Conservation (phyloP, 805 yeast genomes). For the Schwanniomyces occidentalis region DNA sequence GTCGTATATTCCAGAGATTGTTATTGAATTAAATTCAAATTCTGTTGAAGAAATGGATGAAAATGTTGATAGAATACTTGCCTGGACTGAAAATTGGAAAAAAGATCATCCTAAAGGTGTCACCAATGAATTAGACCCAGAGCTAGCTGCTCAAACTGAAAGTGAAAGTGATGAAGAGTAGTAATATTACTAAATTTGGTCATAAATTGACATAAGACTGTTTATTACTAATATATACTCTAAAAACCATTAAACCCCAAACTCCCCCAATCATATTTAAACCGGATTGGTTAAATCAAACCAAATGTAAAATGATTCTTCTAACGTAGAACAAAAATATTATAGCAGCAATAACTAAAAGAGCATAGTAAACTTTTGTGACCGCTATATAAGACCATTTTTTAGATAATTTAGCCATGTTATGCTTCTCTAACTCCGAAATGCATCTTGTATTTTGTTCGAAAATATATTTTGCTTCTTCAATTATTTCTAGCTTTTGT, state of each 20-base stretch:
- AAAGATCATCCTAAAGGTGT: slow-evolving; percentile 46
- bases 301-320: slow-evolving; percentile 24
- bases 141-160: slow-evolving; percentile 10
- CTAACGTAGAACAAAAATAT: slow-evolving; percentile 33
- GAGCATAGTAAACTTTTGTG: slow-evolving; percentile 52
- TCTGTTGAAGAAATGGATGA: slow-evolving; percentile 72
- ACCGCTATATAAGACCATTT: slow-evolving; percentile 55
- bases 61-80: slow-evolving; percentile 73
- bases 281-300: slow-evolving; percentile 4
- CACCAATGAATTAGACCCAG: slow-evolving; percentile 26
- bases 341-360: slow-evolving; percentile 31
- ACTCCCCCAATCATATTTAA: not conserved
- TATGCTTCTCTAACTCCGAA: slow-evolving; percentile 66
- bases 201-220: slow-evolving; percentile 7
- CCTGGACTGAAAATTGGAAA: slow-evolving; percentile 80
- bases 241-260: not conserved
- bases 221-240: slow-evolving; percentile 5
- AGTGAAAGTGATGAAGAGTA: slow-evolving; percentile 10
- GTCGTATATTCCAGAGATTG: slow-evolving; percentile 74
- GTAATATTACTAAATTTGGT: slow-evolving; percentile 10
- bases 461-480: slow-evolving; percentile 67
- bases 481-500: slow-evolving; percentile 68
- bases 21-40: slow-evolving; percentile 77
- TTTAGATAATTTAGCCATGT: slow-evolving; percentile 55
- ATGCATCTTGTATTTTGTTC: slow-evolving; percentile 60